These are phyloP conservation scores for Luffa aegyptiaca DNA, from an alignment of 306 rosid species.

Conservation along the genomic window DNA sequence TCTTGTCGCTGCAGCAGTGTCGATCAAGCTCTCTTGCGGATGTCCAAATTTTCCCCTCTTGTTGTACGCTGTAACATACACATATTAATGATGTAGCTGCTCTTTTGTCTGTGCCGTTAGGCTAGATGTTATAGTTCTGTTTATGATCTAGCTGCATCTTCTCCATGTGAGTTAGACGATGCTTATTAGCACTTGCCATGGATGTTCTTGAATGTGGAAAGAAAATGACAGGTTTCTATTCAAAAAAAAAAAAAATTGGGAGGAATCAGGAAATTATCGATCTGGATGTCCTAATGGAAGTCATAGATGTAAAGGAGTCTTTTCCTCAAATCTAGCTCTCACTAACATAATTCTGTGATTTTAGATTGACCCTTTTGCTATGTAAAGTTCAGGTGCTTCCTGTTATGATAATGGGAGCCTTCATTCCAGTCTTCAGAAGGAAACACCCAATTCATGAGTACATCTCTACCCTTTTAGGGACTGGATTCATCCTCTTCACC, in stretches of 20 bases:
- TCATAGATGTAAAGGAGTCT: not conserved
- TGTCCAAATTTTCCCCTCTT: not conserved
- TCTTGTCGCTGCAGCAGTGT: not conserved
- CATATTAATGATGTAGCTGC: not conserved
- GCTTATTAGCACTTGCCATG: not conserved
- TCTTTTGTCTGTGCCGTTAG: not conserved
- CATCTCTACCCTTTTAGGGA: constrained; percentile 36
- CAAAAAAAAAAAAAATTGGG: no score
- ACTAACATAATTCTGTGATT: not conserved
- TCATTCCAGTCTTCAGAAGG: constrained; percentile 55
- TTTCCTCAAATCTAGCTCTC: not conserved
- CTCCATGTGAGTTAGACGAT: not conserved
- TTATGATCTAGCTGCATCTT: not conserved
- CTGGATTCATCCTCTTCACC: constrained; percentile 56
- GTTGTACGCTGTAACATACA: constrained; percentile 2
- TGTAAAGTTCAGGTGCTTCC: constrained; percentile 40
- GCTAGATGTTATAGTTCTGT: not conserved
- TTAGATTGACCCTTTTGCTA: not conserved
- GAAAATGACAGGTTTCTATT: constrained; percentile 4
- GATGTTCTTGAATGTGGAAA: not conserved
- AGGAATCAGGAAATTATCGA: not conserved
- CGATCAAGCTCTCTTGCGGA: not conserved
- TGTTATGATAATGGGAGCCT: constrained; percentile 59
- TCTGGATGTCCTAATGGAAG: not conserved
- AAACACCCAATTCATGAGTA: constrained; percentile 46